These are phyloP conservation scores for Castanea mollissima DNA, from an alignment of 306 rosid species.

Conservation along the genomic window DNA sequence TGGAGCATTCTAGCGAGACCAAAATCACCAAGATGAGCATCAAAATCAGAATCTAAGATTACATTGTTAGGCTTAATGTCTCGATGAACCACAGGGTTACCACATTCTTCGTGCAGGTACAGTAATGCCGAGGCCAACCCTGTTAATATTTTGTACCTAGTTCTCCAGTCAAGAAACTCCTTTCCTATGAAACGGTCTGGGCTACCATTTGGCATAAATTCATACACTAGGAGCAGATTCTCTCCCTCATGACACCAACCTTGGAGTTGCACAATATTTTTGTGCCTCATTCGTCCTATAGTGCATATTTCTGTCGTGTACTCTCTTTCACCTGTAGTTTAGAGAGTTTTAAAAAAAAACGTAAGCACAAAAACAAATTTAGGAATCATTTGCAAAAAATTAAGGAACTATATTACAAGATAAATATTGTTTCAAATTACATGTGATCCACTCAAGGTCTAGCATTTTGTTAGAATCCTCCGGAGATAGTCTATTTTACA, in stretches of 20 bases:
- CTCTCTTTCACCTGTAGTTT: conserved; percentile 53
- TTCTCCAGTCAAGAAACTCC: conserved; percentile 40
- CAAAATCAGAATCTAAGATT: conserved; percentile 39
- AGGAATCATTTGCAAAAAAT: background rate
- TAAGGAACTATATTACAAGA: no score
- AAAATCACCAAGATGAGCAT: conserved; percentile 55
- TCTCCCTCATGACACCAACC: conserved; percentile 51
- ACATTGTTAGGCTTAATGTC: conserved; percentile 57
- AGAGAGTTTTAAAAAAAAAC: background rate
- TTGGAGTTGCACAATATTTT: conserved; percentile 50
- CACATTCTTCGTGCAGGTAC: conserved; percentile 60
- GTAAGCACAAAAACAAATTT: background rate
- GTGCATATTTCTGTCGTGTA: conserved; percentile 59
- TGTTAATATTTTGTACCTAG: conserved; percentile 44
- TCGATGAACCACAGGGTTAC: conserved; percentile 57
- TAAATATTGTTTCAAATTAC: no score
- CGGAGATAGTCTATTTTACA: no score
- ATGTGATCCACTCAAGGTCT: no score
- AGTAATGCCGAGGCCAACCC: conserved; percentile 56
- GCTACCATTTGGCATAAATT: conserved; percentile 63
- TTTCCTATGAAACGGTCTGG: conserved; percentile 46
- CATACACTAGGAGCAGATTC: conserved; percentile 44
- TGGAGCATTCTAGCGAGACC: conserved; percentile 50
- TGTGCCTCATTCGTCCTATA: conserved; percentile 57
- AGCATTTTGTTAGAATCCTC: no score